Conservation (phyloP, 192 early-diverging fungal species). For the Pilaira anomala region DNA sequence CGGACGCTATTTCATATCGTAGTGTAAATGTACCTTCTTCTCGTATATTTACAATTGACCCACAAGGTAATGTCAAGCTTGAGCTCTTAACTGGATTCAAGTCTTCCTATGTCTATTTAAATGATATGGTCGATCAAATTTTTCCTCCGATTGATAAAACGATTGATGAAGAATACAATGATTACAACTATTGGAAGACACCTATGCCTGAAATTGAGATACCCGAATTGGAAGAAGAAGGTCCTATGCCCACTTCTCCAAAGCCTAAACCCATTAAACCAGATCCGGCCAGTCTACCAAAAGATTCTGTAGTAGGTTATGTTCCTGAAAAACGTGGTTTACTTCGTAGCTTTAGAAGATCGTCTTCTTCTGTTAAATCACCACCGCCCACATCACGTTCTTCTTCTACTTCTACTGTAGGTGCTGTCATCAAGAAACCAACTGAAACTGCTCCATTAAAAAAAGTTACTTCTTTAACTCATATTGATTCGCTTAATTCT, state of each 20-base stretch:
- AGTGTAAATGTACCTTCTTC: conserved; percentile 90
- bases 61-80: conserved; percentile 84
- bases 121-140: conserved; percentile 92
- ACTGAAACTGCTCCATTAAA: neutral
- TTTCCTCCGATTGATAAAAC: conserved; percentile 71
- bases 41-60: conserved; percentile 95
- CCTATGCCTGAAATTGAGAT: conserved; percentile 51
- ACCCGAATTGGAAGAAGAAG: conserved; percentile 24
- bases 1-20: conserved; percentile 87
- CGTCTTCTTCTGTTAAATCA: too few species aligned
- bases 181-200: conserved; percentile 81
- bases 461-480: neutral
- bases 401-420: neutral
- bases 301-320: conserved; percentile 7
- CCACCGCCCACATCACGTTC: neutral
- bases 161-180: conserved; percentile 70
- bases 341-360: conserved; percentile 25
- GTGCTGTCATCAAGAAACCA: neutral
- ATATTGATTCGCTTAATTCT: neutral
- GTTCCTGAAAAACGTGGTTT: conserved; percentile 17
- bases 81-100: conserved; percentile 84
- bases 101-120: conserved; percentile 84
- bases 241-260: conserved; percentile 10
- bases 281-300: conserved; percentile 20
- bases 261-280: conserved; percentile 32